Percentiles rank a stretch among this genome's conserved stretches.
These are phyloP conservation scores for Helicostylum pulchrum DNA, from an alignment of 192 early-diverging fungal genomes.

Conservation along the genomic window DNA sequence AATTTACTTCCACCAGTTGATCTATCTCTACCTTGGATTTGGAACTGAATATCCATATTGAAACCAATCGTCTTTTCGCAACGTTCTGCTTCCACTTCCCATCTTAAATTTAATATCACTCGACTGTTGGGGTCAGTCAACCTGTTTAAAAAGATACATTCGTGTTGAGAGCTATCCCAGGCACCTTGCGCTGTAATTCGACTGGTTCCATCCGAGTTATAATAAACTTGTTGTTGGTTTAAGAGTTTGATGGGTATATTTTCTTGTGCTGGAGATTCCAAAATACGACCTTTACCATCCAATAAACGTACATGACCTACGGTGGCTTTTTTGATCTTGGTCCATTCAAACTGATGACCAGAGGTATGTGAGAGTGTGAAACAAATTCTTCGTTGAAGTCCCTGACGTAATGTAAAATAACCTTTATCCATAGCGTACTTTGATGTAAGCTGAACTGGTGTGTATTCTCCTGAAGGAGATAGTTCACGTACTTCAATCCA, in stretches of 20 bases:
- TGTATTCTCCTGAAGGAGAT: conserved; percentile 59
- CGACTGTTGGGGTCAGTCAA: conserved; percentile 58
- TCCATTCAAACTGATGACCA: conserved; percentile 62
- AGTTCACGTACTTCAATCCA: conserved; percentile 71
- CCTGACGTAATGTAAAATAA: conserved; percentile 70
- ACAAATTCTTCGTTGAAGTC: conserved; percentile 67
- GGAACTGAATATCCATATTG: conserved; percentile 57
- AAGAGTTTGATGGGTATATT: conserved; percentile 47
- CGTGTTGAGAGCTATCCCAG: conserved; percentile 79
- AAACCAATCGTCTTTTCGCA: conserved; percentile 57
- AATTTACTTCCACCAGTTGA: conserved; percentile 29
- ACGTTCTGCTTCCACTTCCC: conserved; percentile 56
- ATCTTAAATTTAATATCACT: conserved; percentile 53
- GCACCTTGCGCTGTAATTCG: conserved; percentile 51
- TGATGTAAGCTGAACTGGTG: conserved; percentile 52
- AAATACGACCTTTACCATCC: conserved; percentile 60
- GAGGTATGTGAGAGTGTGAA: conserved; percentile 65
- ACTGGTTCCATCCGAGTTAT: conserved; percentile 60
- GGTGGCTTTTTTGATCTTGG: conserved; percentile 40
- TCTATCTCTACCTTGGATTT: conserved; percentile 59
- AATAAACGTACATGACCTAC: conserved; percentile 49
- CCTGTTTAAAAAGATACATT: conserved; percentile 61
- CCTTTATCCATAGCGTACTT: conserved; percentile 45
- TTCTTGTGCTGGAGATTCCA: conserved; percentile 51
- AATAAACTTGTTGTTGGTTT: conserved; percentile 42